Evolutionary conservation across 1,284 basidiomycete genomes (phyloP).

Genomic region (Coniferiporia weirii): DNA sequence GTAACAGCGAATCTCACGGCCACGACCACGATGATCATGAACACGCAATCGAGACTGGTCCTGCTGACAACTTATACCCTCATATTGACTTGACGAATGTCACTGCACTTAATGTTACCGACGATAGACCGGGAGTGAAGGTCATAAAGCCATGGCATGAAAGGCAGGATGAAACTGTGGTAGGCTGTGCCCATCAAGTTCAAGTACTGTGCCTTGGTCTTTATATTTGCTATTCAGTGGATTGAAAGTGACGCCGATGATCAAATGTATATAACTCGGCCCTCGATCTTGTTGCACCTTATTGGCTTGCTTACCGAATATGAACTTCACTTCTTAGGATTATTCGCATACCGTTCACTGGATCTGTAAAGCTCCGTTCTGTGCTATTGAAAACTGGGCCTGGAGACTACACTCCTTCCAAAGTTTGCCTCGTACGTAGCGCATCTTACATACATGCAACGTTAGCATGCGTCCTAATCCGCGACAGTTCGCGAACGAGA

Average conservation of each 20-base stretch:
- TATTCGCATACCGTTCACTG: conserved; percentile 75
- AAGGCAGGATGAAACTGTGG: conserved; percentile 56
- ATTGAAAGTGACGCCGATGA: conserved; percentile 81
- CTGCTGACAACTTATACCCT: conserved; percentile 62
- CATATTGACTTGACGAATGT: conserved; percentile 71
- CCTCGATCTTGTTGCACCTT: background rate
- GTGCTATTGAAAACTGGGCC: conserved; percentile 74
- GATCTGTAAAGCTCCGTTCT: conserved; percentile 69
- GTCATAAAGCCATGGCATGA: conserved; percentile 72
- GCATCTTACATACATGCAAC: background rate
- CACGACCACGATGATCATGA: conserved; percentile 42
- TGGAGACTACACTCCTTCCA: conserved; percentile 61
- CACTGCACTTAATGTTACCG: conserved; percentile 59
- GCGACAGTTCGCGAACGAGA: conserved; percentile 61
- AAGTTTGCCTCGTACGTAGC: conserved; percentile 32
- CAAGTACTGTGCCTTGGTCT: conserved; percentile 6
- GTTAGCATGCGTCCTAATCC: conserved; percentile 1
- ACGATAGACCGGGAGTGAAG: conserved; percentile 37
- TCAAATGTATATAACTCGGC: conserved; percentile 52
- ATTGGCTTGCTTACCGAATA: conserved; percentile 4
- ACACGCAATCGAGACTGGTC: conserved; percentile 42
- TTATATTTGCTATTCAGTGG: conserved; percentile 40
- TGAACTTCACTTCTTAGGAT: conserved; percentile 42
- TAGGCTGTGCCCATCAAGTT: conserved; percentile 27
- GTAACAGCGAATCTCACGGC: conserved; percentile 49